Evolutionary conservation across 768 basidiomycete species (phyloP).

Genomic region (Hypholoma sublateritium): DNA sequence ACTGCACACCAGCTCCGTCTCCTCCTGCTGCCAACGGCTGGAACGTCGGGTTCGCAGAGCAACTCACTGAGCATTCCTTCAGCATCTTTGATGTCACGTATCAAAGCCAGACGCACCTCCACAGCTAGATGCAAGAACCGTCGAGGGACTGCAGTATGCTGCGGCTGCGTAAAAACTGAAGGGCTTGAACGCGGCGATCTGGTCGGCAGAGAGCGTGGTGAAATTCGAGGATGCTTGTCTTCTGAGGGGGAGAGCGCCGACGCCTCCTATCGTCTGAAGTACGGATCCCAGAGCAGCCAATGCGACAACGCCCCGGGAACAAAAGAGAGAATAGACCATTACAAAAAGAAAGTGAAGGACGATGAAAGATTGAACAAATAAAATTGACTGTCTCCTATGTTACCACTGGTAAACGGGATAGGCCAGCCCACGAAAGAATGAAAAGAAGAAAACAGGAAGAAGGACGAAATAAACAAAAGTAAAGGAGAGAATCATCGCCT

Average conservation of each 20-base stretch:
- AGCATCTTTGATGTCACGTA: neutral
- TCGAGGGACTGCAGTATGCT: slow-evolving; percentile 46
- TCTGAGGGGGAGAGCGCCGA: neutral
- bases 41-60: slow-evolving; percentile 41
- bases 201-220: slow-evolving; percentile 33
- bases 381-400: neutral
- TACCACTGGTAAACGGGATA: neutral
- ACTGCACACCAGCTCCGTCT: slow-evolving; percentile 35
- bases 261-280: neutral
- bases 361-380: neutral
- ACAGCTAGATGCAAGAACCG: slow-evolving; percentile 46
- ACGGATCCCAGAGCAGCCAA: neutral
- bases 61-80: slow-evolving; percentile 27
- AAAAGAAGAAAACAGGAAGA: neutral
- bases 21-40: slow-evolving; percentile 44
- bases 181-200: slow-evolving; percentile 44
- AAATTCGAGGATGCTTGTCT: neutral
- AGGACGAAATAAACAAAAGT: neutral
- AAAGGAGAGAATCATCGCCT: neutral
- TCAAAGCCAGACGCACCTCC: slow-evolving; percentile 34
- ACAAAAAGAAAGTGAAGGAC: neutral
- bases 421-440: neutral
- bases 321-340: neutral
- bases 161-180: slow-evolving; percentile 51
- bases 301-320: neutral